These are phyloP conservation scores for Neonectria punicea DNA, from an alignment of 2,329 filamentous ascomycete species.

Conservation along the genomic window DNA sequence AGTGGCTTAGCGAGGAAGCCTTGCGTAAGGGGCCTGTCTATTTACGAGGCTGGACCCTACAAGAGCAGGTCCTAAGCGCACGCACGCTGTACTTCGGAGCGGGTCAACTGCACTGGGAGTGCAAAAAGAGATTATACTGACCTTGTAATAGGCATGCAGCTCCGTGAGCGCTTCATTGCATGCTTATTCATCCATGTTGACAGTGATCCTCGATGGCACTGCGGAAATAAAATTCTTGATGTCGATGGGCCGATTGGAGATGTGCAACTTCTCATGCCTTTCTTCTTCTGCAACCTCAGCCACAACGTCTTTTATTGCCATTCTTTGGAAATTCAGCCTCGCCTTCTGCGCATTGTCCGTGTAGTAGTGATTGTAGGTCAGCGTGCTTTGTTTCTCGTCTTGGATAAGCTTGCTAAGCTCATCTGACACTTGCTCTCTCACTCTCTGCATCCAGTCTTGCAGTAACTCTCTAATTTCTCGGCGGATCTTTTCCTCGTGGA, in stretches of 20 bases:
- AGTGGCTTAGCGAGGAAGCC: no score
- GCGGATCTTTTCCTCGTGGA: slow-evolving; percentile 13
- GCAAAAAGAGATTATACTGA: slow-evolving; percentile 2
- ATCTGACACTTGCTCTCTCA: slow-evolving; percentile 5
- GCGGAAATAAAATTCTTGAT: slow-evolving; percentile 20
- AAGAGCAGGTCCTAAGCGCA: no score
- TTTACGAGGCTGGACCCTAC: no score
- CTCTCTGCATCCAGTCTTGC: slow-evolving; percentile 15
- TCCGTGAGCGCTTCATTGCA: slow-evolving; percentile 30
- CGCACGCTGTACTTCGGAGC: no score
- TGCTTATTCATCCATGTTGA: slow-evolving; percentile 34
- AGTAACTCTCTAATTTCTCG: slow-evolving; percentile 10
- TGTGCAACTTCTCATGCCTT: slow-evolving; percentile 14
- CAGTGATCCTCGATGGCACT: slow-evolving; percentile 15
- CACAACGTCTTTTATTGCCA: slow-evolving; percentile 13
- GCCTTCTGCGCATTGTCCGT: slow-evolving; percentile 29
- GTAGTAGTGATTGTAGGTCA: slow-evolving; percentile 36
- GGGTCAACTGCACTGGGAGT: no score
- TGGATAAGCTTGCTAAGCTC: slow-evolving; percentile 26
- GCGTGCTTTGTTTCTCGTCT: slow-evolving; percentile 21
- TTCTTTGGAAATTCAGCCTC: slow-evolving; percentile 18
- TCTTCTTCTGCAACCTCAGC: slow-evolving; percentile 1
- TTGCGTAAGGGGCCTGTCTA: no score
- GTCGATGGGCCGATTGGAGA: slow-evolving; percentile 11
- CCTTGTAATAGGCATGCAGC: slow-evolving; percentile 41